Evolutionary conservation across 148 eudicot species (phyloP), one percentile per base, ranked within the genome.

Genomic region (Oxyria digyna): DNA sequence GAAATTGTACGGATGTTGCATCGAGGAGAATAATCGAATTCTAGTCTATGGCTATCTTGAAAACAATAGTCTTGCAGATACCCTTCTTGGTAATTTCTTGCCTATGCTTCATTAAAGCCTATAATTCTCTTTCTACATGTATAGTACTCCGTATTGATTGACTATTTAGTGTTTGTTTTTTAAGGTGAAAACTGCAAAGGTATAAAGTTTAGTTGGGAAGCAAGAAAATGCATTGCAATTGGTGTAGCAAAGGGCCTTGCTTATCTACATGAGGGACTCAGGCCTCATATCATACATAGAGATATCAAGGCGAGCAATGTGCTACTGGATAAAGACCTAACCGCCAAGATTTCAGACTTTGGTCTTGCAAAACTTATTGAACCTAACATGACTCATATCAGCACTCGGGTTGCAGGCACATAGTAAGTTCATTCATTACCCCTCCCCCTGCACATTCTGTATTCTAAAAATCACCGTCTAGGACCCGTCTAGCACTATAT

Each of bases 301-400:
- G 97, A 91, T 74, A 91, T 91, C 32, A 91, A 91, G 85, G 91
- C 97, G 6, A 84, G 94, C 81, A 91, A 91, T 76, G 49, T 91
- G 57, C 95, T 91, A 67, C 92, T 91, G 18, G 96, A 91, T 76
- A 81, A 79, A 71, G 86, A 85, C 76, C 77, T 91, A 27, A 75
- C 75, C 14, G 84, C 97, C 37, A 88, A 87, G 72, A 85, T 91
- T 68, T 78, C 97, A 6, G 96, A 91, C 82, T 91, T 91, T 75
- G 97, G 97, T 49, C 84, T 91, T 46, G 97, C 97, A 43, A 91
- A 88, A 79, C 90, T 91, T 73, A 81, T 91, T 49, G 92, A 89
- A 15, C 38, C 76, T 8, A 72, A 77, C 21, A 66, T 82, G 76
- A 91, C 92, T 32, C 96, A 91, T 80, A 71, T 91, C 50, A 91